Evolutionary conservation across 495 filamentous ascomycete genomes (phyloP).

Genomic region (Podospora pseudopauciseta): DNA sequence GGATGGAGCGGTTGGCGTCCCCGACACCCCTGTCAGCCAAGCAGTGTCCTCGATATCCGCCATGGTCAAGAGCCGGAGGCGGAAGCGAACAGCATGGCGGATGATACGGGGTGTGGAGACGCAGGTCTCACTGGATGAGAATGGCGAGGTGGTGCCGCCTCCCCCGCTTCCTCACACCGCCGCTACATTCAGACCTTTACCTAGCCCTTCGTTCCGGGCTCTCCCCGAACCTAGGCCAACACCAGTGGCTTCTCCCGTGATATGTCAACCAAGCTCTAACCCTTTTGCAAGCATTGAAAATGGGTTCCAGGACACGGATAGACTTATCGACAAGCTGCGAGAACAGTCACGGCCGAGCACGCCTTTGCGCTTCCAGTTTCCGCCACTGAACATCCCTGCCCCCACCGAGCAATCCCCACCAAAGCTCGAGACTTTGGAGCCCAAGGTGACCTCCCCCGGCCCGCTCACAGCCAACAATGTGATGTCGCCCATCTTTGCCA

Average conservation of each 20-base stretch:
- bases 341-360: conserved; percentile 8
- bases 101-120: conserved; percentile 40
- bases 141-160: not conserved
- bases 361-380: conserved; percentile 3
- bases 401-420: not conserved
- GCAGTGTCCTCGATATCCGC: conserved; percentile 32
- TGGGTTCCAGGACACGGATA: conserved; percentile 20
- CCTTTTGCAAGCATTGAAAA: conserved; percentile 8
- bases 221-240: not conserved
- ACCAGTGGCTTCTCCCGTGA: conserved; percentile 1
- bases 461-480: conserved; percentile 23
- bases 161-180: conserved; percentile 2
- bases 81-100: conserved; percentile 37
- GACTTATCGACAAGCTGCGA: conserved; percentile 20
- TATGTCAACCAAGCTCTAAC: not conserved
- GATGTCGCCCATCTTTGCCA: conserved; percentile 14
- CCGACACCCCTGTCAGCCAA: not conserved
- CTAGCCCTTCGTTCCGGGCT: conserved; percentile 1
- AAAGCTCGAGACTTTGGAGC: conserved; percentile 23
- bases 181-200: conserved; percentile 2
- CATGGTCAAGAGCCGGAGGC: conserved; percentile 40
- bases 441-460: conserved; percentile 24
- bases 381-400: conserved; percentile 9
- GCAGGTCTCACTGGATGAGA: conserved; percentile 17
- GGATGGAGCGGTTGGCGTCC: not conserved